These are phyloP conservation scores for Aspergillus nidulans DNA, from an alignment of 495 filamentous ascomycete species.

Conservation along the genomic window DNA sequence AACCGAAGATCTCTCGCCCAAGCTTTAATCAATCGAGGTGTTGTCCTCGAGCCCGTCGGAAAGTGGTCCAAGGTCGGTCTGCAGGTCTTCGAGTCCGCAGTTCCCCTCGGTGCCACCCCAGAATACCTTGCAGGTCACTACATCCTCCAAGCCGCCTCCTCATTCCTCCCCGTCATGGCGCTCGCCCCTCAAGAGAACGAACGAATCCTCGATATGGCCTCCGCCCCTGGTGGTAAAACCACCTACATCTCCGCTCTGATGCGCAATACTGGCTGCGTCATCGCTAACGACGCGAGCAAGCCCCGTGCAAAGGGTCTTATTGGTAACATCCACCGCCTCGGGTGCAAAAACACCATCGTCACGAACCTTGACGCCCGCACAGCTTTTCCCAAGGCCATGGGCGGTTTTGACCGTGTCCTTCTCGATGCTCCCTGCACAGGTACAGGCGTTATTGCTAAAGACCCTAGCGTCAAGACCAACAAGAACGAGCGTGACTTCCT, in stretches of 20 bases:
- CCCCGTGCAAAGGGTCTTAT: constrained; percentile 91
- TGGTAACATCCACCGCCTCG: constrained; percentile 95
- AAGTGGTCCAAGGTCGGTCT: constrained; percentile 99
- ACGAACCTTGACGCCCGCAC: constrained; percentile 90
- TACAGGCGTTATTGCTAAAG: constrained; percentile 91
- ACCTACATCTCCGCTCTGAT: constrained; percentile 95
- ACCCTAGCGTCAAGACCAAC: constrained; percentile 92
- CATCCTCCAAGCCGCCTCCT: constrained; percentile 94
- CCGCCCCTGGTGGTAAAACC: constrained; percentile 95
- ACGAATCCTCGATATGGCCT: constrained; percentile 90
- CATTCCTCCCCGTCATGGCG: constrained; percentile 97
- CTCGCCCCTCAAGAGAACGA: constrained; percentile 91
- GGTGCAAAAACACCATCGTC: constrained; percentile 87
- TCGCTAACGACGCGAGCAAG: constrained; percentile 96
- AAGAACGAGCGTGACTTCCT: constrained; percentile 94
- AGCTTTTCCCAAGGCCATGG: constrained; percentile 83
- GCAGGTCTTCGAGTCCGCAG: constrained; percentile 89
- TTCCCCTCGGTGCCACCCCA: constrained; percentile 94
- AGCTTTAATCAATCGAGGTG: constrained; percentile 92
- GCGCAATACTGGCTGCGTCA: constrained; percentile 95
- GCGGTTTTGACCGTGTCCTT: constrained; percentile 83
- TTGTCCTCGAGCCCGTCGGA: constrained; percentile 91
- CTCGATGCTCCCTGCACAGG: constrained; percentile 80
- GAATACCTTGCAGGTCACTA: constrained; percentile 97
- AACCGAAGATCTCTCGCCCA: constrained; percentile 90